phyloP scores from a whole-genome alignment of 2,329 filamentous ascomycete genomes.

The Trichoderma sp. region DNA sequence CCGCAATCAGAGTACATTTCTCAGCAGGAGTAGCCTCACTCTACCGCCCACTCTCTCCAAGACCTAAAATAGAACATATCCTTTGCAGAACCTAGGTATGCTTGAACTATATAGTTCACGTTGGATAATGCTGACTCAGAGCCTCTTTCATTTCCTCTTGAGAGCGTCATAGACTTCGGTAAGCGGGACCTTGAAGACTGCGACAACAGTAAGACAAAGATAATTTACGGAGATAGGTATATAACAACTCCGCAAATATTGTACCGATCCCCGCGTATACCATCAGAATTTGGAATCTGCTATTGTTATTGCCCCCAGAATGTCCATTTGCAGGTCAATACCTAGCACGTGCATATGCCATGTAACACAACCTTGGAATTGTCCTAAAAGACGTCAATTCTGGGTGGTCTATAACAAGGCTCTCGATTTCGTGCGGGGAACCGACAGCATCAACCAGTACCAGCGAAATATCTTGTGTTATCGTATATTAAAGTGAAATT shows the following conservation, averaged over 20 bases:
- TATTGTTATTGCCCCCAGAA: not conserved
- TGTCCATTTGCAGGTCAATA: not conserved
- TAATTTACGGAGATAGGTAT: no score
- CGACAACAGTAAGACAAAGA: not conserved
- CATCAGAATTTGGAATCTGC: not conserved
- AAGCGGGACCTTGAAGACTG: not conserved
- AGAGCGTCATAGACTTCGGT: no score
- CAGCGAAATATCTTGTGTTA: no score
- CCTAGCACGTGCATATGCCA: not conserved
- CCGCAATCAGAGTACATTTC: no score
- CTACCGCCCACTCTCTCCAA: no score
- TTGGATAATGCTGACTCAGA: no score
- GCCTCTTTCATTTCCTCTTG: no score
- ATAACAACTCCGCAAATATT: no score
- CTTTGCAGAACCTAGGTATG: no score
- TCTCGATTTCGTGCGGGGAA: not conserved
- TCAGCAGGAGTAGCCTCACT: no score
- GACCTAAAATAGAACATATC: no score
- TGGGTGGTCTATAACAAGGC: not conserved
- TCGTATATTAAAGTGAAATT: not conserved
- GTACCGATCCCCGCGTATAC: not conserved
- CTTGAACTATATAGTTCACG: no score
- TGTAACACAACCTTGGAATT: not conserved
- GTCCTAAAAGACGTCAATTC: not conserved
- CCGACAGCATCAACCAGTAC: not conserved